phyloP scores from a whole-genome alignment of 768 basidiomycete genomes.

The Lactarius quietus region DNA sequence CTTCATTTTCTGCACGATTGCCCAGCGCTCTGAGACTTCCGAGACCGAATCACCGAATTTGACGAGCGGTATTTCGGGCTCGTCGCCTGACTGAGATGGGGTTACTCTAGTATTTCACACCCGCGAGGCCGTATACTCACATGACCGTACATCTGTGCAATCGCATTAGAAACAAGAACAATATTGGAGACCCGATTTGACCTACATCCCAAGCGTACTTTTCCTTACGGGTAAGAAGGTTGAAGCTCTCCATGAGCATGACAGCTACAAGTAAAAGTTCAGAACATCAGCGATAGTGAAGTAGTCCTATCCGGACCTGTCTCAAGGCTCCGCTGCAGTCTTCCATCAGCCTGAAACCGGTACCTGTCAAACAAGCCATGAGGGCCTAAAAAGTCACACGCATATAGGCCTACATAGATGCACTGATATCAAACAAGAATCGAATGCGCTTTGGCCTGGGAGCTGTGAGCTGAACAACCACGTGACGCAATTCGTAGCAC shows the following conservation, averaged over 20 bases:
- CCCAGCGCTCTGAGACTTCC: slow-evolving; percentile 60
- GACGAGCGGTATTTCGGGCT: slow-evolving; percentile 52
- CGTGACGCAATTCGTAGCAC: slow-evolving; percentile 4
- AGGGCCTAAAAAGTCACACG: neutral
- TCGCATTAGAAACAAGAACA: slow-evolving; percentile 4
- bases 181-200: slow-evolving; percentile 13
- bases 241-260: slow-evolving; percentile 73
- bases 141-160: slow-evolving; percentile 56
- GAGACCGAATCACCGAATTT: slow-evolving; percentile 46
- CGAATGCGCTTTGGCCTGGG: slow-evolving; percentile 61
- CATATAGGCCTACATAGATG: slow-evolving; percentile 49
- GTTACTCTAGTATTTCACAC: neutral
- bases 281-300: neutral
- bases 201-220: slow-evolving; percentile 77
- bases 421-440: slow-evolving; percentile 67
- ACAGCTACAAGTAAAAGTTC: slow-evolving; percentile 41
- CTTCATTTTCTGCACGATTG: slow-evolving; percentile 65
- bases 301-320: slow-evolving; percentile 42
- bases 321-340: slow-evolving; percentile 59
- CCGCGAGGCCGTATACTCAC: slow-evolving; percentile 37
- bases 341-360: slow-evolving; percentile 70
- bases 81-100: slow-evolving; percentile 55
- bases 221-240: slow-evolving; percentile 57
- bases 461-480: neutral
- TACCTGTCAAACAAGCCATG: slow-evolving; percentile 41